Percentiles rank a stretch among this genome's conserved stretches.
Conservation (phyloP, 192 early-diverging fungal species). For the Coemansia sp. region DNA sequence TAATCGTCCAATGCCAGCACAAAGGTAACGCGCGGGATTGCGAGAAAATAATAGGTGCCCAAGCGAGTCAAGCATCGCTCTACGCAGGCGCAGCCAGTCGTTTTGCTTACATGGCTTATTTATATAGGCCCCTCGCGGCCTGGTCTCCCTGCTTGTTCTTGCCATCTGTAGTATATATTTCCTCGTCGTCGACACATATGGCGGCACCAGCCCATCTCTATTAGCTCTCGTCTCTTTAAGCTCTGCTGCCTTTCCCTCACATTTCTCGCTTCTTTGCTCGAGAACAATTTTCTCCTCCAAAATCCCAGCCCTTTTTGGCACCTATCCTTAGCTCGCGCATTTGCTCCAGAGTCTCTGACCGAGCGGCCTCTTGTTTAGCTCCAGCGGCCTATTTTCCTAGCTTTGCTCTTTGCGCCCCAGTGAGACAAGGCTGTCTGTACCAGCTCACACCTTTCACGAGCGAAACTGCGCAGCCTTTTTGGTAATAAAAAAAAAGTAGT, state of each 20-base stretch:
- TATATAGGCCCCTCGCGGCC: not conserved
- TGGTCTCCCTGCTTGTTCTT: constrained; percentile 1
- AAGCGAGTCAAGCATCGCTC: not conserved
- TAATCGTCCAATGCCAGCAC: constrained; percentile 6
- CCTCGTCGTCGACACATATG: not conserved
- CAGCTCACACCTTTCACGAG: not conserved
- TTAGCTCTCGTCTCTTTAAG: not conserved
- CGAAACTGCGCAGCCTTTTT: constrained; percentile 1
- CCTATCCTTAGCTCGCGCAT: not conserved
- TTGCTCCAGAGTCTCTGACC: constrained; percentile 1
- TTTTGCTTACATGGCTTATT: not conserved
- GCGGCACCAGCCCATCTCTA: not conserved
- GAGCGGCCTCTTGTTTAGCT: not conserved
- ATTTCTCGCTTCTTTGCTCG: not conserved
- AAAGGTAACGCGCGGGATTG: constrained; percentile 2
- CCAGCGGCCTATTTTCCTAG: not conserved
- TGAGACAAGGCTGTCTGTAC: constrained; percentile 2
- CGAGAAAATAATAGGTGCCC: not conserved
- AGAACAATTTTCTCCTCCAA: not conserved
- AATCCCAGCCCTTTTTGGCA: not conserved
- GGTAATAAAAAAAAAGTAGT: not conserved
- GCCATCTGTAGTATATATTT: constrained; percentile 1
- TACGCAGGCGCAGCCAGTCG: constrained; percentile 2
- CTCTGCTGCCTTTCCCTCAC: not conserved
- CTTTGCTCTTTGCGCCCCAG: not conserved